A percentile compares a stretch with the other conserved stretches of the same genome.
Evolutionary conservation across 306 rosid species (phyloP).

Genomic region (Ceratonia siliqua): DNA sequence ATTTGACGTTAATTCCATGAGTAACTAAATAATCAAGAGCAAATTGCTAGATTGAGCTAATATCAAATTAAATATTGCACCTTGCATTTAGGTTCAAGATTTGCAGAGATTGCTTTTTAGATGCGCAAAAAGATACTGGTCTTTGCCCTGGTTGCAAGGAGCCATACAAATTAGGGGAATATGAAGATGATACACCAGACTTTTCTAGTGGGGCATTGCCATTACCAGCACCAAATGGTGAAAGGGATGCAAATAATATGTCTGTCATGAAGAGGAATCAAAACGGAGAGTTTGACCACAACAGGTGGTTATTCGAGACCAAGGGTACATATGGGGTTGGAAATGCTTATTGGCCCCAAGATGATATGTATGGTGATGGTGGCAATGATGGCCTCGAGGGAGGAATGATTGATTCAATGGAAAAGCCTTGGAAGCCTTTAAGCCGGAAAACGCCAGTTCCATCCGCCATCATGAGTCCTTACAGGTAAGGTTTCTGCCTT

Average conservation of each 20-base stretch:
- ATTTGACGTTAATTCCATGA: not conserved
- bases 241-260: slow-evolving; percentile 62
- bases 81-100: slow-evolving; percentile 67
- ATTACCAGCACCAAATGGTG: slow-evolving; percentile 61
- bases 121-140: slow-evolving; percentile 70
- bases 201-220: slow-evolving; percentile 51
- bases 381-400: slow-evolving; percentile 38
- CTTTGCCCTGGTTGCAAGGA: slow-evolving; percentile 92
- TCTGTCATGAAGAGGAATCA: slow-evolving; percentile 82
- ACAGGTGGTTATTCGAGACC: slow-evolving; percentile 86
- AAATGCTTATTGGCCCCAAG: slow-evolving; percentile 72
- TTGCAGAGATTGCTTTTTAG: slow-evolving; percentile 83
- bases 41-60: not conserved
- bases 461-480: slow-evolving; percentile 70
- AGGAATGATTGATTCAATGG: slow-evolving; percentile 54
- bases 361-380: slow-evolving; percentile 47
- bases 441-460: slow-evolving; percentile 60
- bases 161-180: slow-evolving; percentile 58
- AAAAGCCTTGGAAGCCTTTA: slow-evolving; percentile 80
- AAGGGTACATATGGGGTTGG: slow-evolving; percentile 90
- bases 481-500: slow-evolving; percentile 49
- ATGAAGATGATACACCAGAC: slow-evolving; percentile 51
- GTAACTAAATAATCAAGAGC: not conserved
- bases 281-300: slow-evolving; percentile 89
- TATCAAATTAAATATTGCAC: not conserved